phyloP scores from a whole-genome alignment of 2,329 filamentous ascomycete genomes.

The Calonectria honghensis region DNA sequence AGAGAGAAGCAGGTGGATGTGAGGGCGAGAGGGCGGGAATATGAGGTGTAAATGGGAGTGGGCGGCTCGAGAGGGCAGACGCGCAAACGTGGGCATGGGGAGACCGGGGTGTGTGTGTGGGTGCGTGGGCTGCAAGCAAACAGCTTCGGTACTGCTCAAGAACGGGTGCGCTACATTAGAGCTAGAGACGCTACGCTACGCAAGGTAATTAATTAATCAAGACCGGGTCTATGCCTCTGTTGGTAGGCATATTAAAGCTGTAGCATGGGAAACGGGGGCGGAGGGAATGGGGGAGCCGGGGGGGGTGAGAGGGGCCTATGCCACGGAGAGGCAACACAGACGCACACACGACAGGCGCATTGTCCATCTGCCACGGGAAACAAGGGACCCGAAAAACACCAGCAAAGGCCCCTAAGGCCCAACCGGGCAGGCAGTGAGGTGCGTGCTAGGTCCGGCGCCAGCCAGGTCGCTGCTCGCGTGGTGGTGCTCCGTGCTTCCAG shows the following conservation, averaged over 20 bases:
- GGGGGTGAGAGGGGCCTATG: not conserved
- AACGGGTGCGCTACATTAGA: slow-evolving; percentile 18
- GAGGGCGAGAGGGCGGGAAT: slow-evolving; percentile 23
- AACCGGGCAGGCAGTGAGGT: slow-evolving; percentile 6
- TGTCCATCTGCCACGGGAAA: slow-evolving; percentile 19
- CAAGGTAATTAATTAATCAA: slow-evolving; percentile 28
- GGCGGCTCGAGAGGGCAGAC: slow-evolving; percentile 15
- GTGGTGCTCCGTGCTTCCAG: slow-evolving; percentile 13
- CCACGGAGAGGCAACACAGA: not conserved
- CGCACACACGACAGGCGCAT: slow-evolving; percentile 19
- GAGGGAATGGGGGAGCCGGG: slow-evolving; percentile 2
- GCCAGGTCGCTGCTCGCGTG: slow-evolving; percentile 6
- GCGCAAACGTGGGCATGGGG: slow-evolving; percentile 32
- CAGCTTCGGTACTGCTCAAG: slow-evolving; percentile 4
- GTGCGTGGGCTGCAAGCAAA: not conserved
- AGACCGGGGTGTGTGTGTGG: not conserved
- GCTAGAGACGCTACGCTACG: slow-evolving; percentile 22
- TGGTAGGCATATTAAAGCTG: slow-evolving; percentile 10
- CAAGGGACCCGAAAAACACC: slow-evolving; percentile 11
- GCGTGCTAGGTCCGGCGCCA: not conserved
- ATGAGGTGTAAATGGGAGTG: slow-evolving; percentile 40
- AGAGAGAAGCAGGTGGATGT: slow-evolving; percentile 4
- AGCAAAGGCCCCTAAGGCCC: slow-evolving; percentile 10
- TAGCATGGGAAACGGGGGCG: slow-evolving; percentile 14
- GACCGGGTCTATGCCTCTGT: slow-evolving; percentile 12